Base-by-base conservation (phyloP, 2,329 filamentous ascomycete genomes). In the Pseudopyricularia cyperi region DNA sequence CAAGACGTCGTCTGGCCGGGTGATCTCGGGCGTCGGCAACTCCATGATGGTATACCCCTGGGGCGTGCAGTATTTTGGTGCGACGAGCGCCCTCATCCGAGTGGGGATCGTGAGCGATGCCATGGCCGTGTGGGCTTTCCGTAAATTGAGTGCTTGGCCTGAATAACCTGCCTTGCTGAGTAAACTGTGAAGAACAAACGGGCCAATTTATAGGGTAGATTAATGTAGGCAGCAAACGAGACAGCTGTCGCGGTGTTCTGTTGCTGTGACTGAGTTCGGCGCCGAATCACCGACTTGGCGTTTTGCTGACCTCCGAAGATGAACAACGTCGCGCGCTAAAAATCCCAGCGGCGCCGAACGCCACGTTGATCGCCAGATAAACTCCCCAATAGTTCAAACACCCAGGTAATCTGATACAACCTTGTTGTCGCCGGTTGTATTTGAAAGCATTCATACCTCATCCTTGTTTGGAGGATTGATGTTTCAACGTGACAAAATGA, bases 11-110 rank as follows among this genome's bases (percentile, higher is more conserved):
- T 70, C 62, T 1, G 71, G 66, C 7, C 63, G 57, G 3, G 61
- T 63, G 48, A 77, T 71, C n/a, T 55, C 57, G 0, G 75, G 74
- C 3, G 68, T 62, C 0, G 73, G 69, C n/a, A 72, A 52, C 4
- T 72, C 67, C 4, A 59, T 54, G 15, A 76, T 55, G 24, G 70
- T 64, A 53, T 68, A 74, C 8, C 54, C 60, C 0, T 59, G 59
- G 0, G 73, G 72, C 4, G 55, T 56, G 55, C 68, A 67, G 52
- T 66, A 65, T 44, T 63, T 68, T 0, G 62, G 66, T 28, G 69
- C 68, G 14, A 69, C 66, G 35, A 75, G 65, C 6, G 70, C 66
- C 54, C 70, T 68, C 68, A 72, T 74, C 1, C 64, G 71, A 28
- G 37, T 5, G 35, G 50, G 50, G 28, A 35, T 35, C 32, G 32